Evolutionary conservation across 768 basidiomycete genomes (phyloP).

Genomic region (Mrakia gelida): DNA sequence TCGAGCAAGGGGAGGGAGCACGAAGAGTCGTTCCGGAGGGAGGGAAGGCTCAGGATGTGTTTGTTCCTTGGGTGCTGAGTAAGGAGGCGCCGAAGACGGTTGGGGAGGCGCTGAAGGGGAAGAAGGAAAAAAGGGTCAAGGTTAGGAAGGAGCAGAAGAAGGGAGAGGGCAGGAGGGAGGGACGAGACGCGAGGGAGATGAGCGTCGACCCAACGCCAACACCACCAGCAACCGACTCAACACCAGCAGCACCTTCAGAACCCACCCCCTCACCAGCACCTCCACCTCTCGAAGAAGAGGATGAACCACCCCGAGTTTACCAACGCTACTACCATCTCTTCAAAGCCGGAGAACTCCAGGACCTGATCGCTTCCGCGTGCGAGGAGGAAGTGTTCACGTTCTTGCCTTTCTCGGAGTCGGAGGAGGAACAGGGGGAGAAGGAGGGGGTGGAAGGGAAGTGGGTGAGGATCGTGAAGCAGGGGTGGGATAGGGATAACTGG

Average conservation of each 20-base stretch:
- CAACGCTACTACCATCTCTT: constrained; percentile 98
- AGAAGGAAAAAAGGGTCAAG: constrained; percentile 30
- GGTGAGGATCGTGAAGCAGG: constrained; percentile 53
- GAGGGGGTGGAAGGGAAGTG: constrained; percentile 46
- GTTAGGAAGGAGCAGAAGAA: constrained; percentile 7
- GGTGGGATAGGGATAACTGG: constrained; percentile 59
- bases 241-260: neutral
- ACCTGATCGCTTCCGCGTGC: constrained; percentile 63
- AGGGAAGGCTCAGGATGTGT: constrained; percentile 64
- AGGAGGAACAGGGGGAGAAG: neutral
- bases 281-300: neutral
- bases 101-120: constrained; percentile 34
- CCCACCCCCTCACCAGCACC: neutral
- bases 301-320: constrained; percentile 52
- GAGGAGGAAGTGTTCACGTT: constrained; percentile 55
- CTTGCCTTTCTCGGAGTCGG: constrained; percentile 34
- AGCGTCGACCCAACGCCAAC: neutral
- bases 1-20: constrained; percentile 82
- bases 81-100: constrained; percentile 40
- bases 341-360: constrained; percentile 66
- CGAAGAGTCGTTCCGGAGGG: constrained; percentile 23
- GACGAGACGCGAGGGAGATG: neutral
- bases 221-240: neutral
- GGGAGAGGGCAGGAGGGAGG: neutral
- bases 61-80: constrained; percentile 78